Conservation (phyloP, 495 filamentous ascomycete species). For the Aspergillus sclerotioniger region DNA sequence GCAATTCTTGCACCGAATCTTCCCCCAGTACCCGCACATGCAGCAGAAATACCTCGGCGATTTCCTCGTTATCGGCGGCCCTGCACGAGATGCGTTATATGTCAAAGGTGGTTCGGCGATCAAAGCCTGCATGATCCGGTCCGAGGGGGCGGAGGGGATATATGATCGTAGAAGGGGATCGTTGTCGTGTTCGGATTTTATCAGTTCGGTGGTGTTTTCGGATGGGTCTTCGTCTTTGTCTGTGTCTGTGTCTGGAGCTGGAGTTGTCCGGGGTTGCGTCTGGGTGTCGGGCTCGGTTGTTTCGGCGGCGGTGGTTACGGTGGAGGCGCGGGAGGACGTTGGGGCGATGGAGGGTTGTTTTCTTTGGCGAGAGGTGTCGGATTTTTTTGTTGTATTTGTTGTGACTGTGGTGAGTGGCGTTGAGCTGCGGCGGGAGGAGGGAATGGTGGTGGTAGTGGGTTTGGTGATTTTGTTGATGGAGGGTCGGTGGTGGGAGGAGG, state of each 20-base stretch:
- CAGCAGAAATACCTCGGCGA: conserved; percentile 77
- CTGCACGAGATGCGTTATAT: conserved; percentile 74
- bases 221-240: conserved; percentile 20
- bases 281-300: not conserved
- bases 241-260: conserved; percentile 20
- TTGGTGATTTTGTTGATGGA: conserved; percentile 21
- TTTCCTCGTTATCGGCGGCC: conserved; percentile 48
- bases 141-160: conserved; percentile 62
- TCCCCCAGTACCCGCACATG: conserved; percentile 91
- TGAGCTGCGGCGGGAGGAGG: conserved; percentile 28
- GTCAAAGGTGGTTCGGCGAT: conserved; percentile 69
- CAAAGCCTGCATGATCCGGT: conserved; percentile 65
- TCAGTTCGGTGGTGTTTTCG: conserved; percentile 35
- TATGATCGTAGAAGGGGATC: conserved; percentile 62
- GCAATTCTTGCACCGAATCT: conserved; percentile 81
- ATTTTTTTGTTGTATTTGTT: conserved; percentile 13
- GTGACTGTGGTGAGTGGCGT: conserved; percentile 35
- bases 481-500: conserved; percentile 19
- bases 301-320: conserved; percentile 8
- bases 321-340: conserved; percentile 16
- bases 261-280: conserved; percentile 6
- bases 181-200: conserved; percentile 49
- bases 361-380: conserved; percentile 2
- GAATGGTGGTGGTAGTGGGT: not conserved
- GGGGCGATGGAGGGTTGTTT: conserved; percentile 18